These are phyloP conservation scores for Cucurbita pepo DNA, from an alignment of 306 rosid species.

Conservation along the genomic window DNA sequence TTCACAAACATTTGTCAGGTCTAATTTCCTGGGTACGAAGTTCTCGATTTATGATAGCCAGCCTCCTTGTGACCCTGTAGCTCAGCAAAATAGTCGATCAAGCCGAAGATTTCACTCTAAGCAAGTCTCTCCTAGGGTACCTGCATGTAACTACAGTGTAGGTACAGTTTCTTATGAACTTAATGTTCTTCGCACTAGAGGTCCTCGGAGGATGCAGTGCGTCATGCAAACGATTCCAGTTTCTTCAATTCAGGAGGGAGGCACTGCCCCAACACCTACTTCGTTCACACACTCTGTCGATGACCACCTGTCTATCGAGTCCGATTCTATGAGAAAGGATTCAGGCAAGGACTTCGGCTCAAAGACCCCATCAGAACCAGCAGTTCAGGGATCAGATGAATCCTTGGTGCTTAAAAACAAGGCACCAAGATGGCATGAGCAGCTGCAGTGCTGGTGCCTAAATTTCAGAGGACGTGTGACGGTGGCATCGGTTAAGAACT, in stretches of 20 bases:
- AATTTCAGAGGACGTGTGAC: conserved; percentile 81
- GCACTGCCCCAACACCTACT: conserved; percentile 46
- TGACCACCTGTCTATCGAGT: conserved; percentile 25
- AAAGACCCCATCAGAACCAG: conserved; percentile 16
- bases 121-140: conserved; percentile 65
- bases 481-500: conserved; percentile 82
- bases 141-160: conserved; percentile 44
- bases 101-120: conserved; percentile 51
- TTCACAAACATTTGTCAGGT: conserved; percentile 36
- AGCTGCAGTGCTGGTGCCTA: conserved; percentile 88
- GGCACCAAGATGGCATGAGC: conserved; percentile 92
- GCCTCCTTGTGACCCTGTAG: conserved; percentile 28
- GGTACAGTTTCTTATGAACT: conserved; percentile 49
- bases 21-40: conserved; percentile 73
- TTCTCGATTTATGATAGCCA: conserved; percentile 53
- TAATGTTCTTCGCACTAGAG: conserved; percentile 57
- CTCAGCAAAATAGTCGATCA: conserved; percentile 23
- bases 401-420: conserved; percentile 55
- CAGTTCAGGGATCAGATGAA: conserved; percentile 13
- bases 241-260: conserved; percentile 64
- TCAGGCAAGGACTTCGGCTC: conserved; percentile 19
- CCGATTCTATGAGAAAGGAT: conserved; percentile 29
- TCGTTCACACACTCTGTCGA: conserved; percentile 28
- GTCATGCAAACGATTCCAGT: conserved; percentile 47
- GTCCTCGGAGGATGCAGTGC: conserved; percentile 72